A percentile compares a stretch with the other conserved stretches of the same genome.
Evolutionary conservation across 2,329 filamentous ascomycete genomes (phyloP).

Genomic region (Aspergillus jensenii): DNA sequence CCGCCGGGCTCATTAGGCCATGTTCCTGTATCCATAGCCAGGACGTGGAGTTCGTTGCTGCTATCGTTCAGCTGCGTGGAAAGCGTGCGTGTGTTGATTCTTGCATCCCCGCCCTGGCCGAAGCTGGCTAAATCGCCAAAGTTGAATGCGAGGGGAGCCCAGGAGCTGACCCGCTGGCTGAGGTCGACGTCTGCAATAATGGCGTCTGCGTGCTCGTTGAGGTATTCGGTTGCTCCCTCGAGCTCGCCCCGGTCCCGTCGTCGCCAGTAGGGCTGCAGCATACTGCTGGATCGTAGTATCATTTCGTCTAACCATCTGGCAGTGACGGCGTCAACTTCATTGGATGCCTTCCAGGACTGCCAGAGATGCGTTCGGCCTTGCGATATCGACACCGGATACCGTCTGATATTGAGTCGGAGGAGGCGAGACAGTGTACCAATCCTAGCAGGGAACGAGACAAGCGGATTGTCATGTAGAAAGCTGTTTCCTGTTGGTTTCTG

Average conservation of each 20-base stretch:
- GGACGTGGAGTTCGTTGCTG: conserved; percentile 52
- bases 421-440: conserved; percentile 27
- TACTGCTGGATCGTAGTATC: conserved; percentile 46
- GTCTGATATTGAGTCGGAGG: conserved; percentile 30
- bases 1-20: conserved; percentile 55
- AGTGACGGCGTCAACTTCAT: conserved; percentile 48
- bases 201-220: conserved; percentile 47
- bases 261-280: conserved; percentile 47
- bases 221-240: conserved; percentile 39
- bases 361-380: conserved; percentile 49
- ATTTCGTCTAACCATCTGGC: conserved; percentile 52
- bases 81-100: conserved; percentile 48
- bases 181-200: conserved; percentile 53
- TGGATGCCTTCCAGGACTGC: conserved; percentile 49
- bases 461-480: conserved; percentile 52
- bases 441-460: conserved; percentile 45
- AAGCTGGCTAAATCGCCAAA: conserved; percentile 53
- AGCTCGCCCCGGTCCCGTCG: conserved; percentile 44
- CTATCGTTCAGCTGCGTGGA: conserved; percentile 33
- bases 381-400: conserved; percentile 44
- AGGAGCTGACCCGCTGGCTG: conserved; percentile 50
- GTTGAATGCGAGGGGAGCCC: conserved; percentile 52
- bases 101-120: conserved; percentile 51
- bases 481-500: conserved; percentile 42
- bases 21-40: conserved; percentile 53